Evolutionary conservation across 2,329 filamentous ascomycete species (phyloP).

Genomic region (Beauveria scarabaeidicola): DNA sequence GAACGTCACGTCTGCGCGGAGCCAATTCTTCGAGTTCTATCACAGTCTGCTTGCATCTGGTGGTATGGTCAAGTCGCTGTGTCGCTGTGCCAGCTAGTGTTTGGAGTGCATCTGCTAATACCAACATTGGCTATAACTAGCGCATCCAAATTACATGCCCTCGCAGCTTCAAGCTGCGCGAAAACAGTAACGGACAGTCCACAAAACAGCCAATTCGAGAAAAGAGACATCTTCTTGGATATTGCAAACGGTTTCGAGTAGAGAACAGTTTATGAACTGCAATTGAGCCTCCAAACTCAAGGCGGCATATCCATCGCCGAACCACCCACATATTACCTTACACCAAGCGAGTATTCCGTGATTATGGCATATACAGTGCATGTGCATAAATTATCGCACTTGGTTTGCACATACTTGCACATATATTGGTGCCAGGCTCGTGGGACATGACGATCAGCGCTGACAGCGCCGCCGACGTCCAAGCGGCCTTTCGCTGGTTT

Average conservation of each 20-base stretch:
- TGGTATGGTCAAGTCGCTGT: background rate
- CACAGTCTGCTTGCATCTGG: background rate
- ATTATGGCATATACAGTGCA: slow-evolving; percentile 3
- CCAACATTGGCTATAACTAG: background rate
- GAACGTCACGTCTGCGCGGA: background rate
- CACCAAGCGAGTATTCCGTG: background rate
- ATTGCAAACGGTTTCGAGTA: background rate
- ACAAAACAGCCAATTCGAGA: background rate
- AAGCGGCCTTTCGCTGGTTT: slow-evolving; percentile 3
- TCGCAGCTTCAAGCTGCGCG: background rate
- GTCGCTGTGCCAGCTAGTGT: background rate
- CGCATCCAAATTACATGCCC: background rate
- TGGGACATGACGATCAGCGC: slow-evolving; percentile 11
- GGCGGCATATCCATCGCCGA: background rate
- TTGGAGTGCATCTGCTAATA: background rate
- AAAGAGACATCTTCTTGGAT: background rate
- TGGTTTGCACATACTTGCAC: slow-evolving; percentile 3
- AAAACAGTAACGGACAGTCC: background rate
- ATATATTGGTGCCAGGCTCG: slow-evolving; percentile 7
- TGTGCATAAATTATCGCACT: slow-evolving; percentile 1
- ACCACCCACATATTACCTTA: background rate
- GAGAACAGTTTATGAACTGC: background rate
- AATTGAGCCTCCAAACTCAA: background rate
- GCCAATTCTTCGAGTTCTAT: background rate
- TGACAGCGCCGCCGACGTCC: slow-evolving; percentile 10